Conservation (phyloP, 2,329 filamentous ascomycete genomes). For the Fusarium pininemorale region DNA sequence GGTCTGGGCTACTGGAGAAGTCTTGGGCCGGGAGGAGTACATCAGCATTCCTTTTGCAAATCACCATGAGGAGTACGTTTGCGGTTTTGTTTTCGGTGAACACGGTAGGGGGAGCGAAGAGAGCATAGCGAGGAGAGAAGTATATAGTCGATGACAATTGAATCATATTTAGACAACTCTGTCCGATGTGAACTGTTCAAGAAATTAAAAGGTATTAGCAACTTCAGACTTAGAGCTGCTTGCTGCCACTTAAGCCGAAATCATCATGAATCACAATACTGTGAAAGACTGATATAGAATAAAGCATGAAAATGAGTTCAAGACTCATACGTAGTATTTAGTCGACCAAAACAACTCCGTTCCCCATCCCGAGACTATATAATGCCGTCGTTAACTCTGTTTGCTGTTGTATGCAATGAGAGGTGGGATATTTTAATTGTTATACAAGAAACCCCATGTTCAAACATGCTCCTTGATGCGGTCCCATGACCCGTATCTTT, state of each 20-base stretch:
- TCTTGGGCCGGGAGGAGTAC: conserved; percentile 7
- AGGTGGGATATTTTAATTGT: conserved; percentile 21
- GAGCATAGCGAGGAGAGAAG: background rate
- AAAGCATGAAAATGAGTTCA: conserved; percentile 4
- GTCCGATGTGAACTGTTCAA: background rate
- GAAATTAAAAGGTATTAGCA: too few relatives aligned
- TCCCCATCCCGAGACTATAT: conserved; percentile 19
- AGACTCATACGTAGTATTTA: conserved; percentile 6
- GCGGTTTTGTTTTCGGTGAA: background rate
- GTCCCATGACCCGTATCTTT: conserved; percentile 17
- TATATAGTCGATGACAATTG: conserved; percentile 14
- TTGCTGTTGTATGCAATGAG: background rate
- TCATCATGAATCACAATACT: background rate
- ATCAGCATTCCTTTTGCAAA: conserved; percentile 10
- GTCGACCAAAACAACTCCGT: conserved; percentile 26
- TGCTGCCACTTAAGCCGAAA: background rate
- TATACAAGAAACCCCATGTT: conserved; percentile 21
- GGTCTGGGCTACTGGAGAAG: background rate
- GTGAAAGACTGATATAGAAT: background rate
- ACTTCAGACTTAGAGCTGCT: background rate
- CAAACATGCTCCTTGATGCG: conserved; percentile 9
- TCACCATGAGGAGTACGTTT: background rate
- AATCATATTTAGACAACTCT: background rate
- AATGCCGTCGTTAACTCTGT: conserved; percentile 17
- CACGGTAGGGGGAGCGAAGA: background rate